These are phyloP conservation scores for Ustilago sp. DNA, from an alignment of 1,284 basidiomycete species.

Conservation along the genomic window DNA sequence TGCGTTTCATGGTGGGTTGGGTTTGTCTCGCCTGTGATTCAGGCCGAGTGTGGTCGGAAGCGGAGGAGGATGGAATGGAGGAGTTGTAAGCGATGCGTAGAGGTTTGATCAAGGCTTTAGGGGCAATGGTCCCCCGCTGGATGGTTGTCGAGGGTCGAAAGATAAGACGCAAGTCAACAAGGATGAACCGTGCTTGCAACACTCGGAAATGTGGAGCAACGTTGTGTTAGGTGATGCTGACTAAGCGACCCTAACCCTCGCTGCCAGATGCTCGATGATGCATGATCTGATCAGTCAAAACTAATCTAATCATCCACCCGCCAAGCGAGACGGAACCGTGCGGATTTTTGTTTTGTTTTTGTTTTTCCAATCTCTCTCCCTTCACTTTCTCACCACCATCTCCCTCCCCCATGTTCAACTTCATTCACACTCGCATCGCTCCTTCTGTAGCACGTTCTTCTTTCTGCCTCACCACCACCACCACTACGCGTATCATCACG, in stretches of 20 bases:
- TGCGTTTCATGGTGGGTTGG: slow-evolving; percentile 42
- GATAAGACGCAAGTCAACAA: no score
- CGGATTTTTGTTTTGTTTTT: background rate
- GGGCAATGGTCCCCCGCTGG: no score
- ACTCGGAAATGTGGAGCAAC: no score
- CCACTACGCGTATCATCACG: background rate
- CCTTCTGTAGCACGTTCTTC: slow-evolving; percentile 9
- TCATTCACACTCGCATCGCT: slow-evolving; percentile 34
- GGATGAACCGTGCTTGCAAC: no score
- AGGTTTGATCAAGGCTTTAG: no score
- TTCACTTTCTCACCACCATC: slow-evolving; percentile 4
- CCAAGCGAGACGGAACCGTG: background rate
- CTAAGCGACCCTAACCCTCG: no score
- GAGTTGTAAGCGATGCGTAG: no score
- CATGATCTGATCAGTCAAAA: slow-evolving; percentile 6
- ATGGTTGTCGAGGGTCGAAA: no score
- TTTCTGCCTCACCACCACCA: background rate
- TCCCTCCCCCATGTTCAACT: slow-evolving; percentile 37
- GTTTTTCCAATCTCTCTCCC: background rate
- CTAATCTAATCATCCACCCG: slow-evolving; percentile 8
- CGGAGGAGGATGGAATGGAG: no score
- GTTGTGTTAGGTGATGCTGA: no score
- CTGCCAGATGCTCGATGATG: background rate
- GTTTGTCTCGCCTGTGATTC: background rate
- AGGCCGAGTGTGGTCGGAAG: no score